Evolutionary conservation across 352 stramenopile species (phyloP).

Genomic region (Elongisporangium undulatum): DNA sequence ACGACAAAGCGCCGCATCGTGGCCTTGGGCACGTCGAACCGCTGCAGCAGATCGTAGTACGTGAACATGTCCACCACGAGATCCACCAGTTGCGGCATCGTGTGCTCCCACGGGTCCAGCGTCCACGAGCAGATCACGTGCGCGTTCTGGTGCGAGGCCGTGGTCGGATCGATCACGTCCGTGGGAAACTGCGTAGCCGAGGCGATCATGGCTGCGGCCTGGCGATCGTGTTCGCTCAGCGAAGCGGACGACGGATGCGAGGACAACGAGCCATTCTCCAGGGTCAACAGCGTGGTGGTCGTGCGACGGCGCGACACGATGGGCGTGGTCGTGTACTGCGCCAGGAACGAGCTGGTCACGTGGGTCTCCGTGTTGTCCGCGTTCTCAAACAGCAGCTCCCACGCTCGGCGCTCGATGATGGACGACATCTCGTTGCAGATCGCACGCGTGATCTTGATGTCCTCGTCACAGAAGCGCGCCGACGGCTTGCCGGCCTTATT

Average conservation of each 20-base stretch:
- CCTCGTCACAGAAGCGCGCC: constrained; percentile 48
- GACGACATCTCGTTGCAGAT: constrained; percentile 61
- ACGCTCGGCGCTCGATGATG: constrained; percentile 59
- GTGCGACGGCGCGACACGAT: constrained; percentile 22
- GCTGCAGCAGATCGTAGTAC: constrained; percentile 54
- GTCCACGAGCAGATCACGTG: constrained; percentile 37
- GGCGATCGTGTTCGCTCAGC: constrained; percentile 21
- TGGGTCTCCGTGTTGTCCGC: constrained; percentile 39
- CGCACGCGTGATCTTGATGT: constrained; percentile 61
- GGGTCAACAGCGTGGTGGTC: constrained; percentile 11
- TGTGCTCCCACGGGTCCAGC: constrained; percentile 58
- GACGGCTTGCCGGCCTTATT: constrained; percentile 53
- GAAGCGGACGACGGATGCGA: background rate
- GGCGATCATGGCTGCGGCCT: constrained; percentile 29
- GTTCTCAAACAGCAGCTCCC: constrained; percentile 70
- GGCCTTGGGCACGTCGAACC: constrained; percentile 44
- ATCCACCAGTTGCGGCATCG: constrained; percentile 59
- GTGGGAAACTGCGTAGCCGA: constrained; percentile 20
- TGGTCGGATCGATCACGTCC: constrained; percentile 9
- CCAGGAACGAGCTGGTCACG: constrained; percentile 65
- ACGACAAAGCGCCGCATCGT: constrained; percentile 68
- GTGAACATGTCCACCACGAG: constrained; percentile 72
- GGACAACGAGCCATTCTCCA: constrained; percentile 11
- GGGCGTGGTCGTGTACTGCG: constrained; percentile 65
- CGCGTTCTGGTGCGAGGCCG: constrained; percentile 8